Percentiles rank a stretch among this genome's conserved stretches.
These are phyloP conservation scores for Umbelopsis sp. DNA, from an alignment of 192 early-diverging fungal species.

Conservation along the genomic window DNA sequence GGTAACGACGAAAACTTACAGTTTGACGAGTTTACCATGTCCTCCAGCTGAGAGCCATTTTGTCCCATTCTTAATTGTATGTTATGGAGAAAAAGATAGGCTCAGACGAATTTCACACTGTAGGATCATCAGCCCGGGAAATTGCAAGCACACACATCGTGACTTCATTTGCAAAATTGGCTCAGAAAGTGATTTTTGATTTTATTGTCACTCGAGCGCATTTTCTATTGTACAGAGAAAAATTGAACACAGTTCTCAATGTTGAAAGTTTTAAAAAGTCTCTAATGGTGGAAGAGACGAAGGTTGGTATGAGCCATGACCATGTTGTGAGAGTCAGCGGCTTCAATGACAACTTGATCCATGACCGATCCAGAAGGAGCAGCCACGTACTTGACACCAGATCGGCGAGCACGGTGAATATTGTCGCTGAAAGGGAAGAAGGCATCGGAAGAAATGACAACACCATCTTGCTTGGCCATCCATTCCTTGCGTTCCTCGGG, in stretches of 20 bases:
- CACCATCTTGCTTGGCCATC: conserved; percentile 67
- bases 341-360: conserved; percentile 82
- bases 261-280: neutral
- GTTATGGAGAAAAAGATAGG: neutral
- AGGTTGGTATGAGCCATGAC: conserved; percentile 84
- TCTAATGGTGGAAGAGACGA: conserved; percentile 96
- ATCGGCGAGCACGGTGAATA: conserved; percentile 80
- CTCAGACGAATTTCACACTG: neutral
- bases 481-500: conserved; percentile 78
- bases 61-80: conserved; percentile 59
- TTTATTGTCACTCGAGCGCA: neutral
- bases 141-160: neutral
- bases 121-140: neutral
- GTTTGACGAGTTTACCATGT: conserved; percentile 78
- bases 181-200: neutral
- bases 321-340: conserved; percentile 83
- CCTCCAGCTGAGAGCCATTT: conserved; percentile 70
- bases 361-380: conserved; percentile 91
- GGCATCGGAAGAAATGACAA: conserved; percentile 93
- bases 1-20: conserved; percentile 52
- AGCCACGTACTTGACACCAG: conserved; percentile 88
- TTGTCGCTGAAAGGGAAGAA: conserved; percentile 99
- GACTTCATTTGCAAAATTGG: neutral
- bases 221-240: conserved; percentile 23
- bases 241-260: neutral